These are phyloP conservation scores for Vaccinium corymbosum DNA, from an alignment of 148 eudicot genomes.

Conservation along the genomic window DNA sequence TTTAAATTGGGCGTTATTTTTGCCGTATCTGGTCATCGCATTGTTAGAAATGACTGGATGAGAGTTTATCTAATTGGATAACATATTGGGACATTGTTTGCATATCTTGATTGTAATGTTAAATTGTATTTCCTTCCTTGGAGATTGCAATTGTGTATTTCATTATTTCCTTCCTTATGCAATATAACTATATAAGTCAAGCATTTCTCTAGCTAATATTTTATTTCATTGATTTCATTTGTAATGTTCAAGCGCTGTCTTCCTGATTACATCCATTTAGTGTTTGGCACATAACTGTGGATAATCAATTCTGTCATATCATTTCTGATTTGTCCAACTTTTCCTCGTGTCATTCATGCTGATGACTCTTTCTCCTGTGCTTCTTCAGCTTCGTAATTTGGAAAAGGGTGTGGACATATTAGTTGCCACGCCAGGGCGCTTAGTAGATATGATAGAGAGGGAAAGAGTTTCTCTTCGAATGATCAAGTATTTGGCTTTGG, in stretches of 20 bases:
- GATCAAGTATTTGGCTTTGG: conserved; percentile 68
- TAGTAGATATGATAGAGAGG: conserved; percentile 80
- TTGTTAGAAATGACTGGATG: neutral
- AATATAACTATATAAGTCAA: neutral
- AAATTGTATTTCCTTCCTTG: neutral
- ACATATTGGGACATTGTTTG: neutral
- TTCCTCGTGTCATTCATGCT: neutral
- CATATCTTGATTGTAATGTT: neutral
- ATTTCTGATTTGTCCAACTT: neutral
- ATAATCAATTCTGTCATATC: neutral
- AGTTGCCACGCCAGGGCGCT: conserved; percentile 89
- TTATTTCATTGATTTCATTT: neutral
- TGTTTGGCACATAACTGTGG: neutral
- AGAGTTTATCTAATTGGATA: neutral
- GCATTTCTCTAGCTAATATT: neutral
- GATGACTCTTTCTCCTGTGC: neutral
- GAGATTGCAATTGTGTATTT: neutral
- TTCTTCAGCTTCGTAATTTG: conserved; percentile 53
- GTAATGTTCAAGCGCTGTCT: neutral
- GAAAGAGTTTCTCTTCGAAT: conserved; percentile 53
- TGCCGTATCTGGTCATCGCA: neutral
- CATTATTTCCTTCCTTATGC: neutral
- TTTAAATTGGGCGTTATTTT: neutral
- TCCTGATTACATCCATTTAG: neutral
- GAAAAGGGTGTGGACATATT: conserved; percentile 82